Evolutionary conservation across 352 stramenopile species (phyloP), one percentile per base, ranked within the genome.

Genomic region (Phytopythium ostracodes): DNA sequence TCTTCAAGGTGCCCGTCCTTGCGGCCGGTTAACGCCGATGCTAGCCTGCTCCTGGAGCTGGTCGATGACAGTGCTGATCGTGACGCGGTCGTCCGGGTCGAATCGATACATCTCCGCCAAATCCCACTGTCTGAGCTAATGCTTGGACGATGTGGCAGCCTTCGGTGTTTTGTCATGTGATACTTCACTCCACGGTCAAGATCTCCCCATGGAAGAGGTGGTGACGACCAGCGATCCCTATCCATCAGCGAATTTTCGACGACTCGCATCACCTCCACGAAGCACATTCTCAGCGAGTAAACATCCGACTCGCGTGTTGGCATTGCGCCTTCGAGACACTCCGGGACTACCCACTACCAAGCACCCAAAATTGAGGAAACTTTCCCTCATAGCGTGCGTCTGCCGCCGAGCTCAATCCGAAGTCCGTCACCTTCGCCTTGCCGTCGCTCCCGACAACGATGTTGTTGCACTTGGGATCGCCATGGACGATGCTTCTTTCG

Each of bases 381-480:
- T 33, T 36, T 55, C 49, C 6, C n/a, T 7, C 31, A 18, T 20
- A n/a, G n/a, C n/a, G n/a, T 53, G 46, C 24, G n/a, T 9, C 10
- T 43, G 43, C 5, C 14, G 10, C 36, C 15, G 36, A 42, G n/a
- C 66, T 74, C 42, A 74, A 53, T 0, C 61, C 66, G 53, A 77
- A 74, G 43, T 77, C 64, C 6, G 63, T 64, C 14, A 77, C 58
- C 53, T 77, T 77, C n/a, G 64, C 66, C 20, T 56, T 33, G 17
- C 59, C 61, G 35, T 74, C 66, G 24, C 18, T 60, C 24, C 58
- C 64, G 20, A 77, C 64, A n/a, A 77, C 57, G 15, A 76, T 73
- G 44, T 73, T 76, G 50, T 73, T 62, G 2, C 64, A 55, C 42
- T 77, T 80, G 7, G 76, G 43, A 50, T 81, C 71, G 47, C 68